Conservation (phyloP, 2,329 filamentous ascomycete genomes). For the Fulvia fulva region DNA sequence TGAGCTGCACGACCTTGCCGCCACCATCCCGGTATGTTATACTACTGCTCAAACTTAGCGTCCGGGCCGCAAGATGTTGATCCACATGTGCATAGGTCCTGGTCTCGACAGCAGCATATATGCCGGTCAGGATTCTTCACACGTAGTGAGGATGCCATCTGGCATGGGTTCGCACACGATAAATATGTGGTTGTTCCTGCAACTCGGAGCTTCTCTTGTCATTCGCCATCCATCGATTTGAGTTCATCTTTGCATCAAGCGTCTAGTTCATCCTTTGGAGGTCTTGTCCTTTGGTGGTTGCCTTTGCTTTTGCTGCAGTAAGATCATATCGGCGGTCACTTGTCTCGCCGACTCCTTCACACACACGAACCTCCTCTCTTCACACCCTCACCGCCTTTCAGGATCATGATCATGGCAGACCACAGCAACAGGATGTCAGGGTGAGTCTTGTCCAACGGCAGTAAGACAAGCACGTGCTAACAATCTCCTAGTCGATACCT, state of each 20-base stretch:
- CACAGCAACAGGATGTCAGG: neutral
- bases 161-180: slow-evolving; percentile 16
- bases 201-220: slow-evolving; percentile 2
- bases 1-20: slow-evolving; percentile 13
- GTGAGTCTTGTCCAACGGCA: neutral
- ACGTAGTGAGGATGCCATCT: slow-evolving; percentile 6
- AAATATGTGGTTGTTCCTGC: slow-evolving; percentile 15
- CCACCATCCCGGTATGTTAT: slow-evolving; percentile 15
- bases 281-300: slow-evolving; percentile 7
- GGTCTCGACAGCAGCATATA: slow-evolving; percentile 17
- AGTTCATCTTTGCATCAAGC: slow-evolving; percentile 14
- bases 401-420: neutral
- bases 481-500: neutral
- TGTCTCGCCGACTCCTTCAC: neutral
- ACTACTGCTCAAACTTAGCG: slow-evolving; percentile 21
- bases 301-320: neutral
- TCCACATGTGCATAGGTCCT: slow-evolving; percentile 15
- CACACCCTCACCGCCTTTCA: neutral
- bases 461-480: neutral
- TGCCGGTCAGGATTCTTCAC: slow-evolving; percentile 8
- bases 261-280: slow-evolving; percentile 5
- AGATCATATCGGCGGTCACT: neutral
- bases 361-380: neutral
- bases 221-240: slow-evolving; percentile 13
- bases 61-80: slow-evolving; percentile 18